phyloP scores from a whole-genome alignment of 495 filamentous ascomycete species.

The Hypoxylon crocopeplum region DNA sequence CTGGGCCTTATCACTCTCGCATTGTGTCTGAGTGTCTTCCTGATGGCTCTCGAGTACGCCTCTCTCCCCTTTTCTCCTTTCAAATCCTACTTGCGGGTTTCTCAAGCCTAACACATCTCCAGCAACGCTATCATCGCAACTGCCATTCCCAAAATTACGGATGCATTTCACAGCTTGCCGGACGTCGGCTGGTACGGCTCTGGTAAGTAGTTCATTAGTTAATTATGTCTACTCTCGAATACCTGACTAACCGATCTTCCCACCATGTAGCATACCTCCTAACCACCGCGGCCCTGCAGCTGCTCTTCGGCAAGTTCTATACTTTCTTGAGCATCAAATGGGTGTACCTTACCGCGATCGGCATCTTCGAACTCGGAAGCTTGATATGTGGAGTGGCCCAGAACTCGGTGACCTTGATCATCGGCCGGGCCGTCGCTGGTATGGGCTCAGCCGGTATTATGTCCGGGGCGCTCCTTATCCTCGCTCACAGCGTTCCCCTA shows the following conservation, averaged over 20 bases:
- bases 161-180: slow-evolving; percentile 74
- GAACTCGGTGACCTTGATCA: slow-evolving; percentile 72
- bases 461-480: slow-evolving; percentile 79
- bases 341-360: not conserved
- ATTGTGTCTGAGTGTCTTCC: slow-evolving; percentile 61
- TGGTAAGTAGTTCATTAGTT: no score
- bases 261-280: slow-evolving; percentile 67
- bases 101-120: not conserved
- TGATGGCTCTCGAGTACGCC: slow-evolving; percentile 56
- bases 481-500: slow-evolving; percentile 76
- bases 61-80: slow-evolving; percentile 23
- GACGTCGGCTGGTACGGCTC: slow-evolving; percentile 87
- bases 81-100: not conserved
- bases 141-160: slow-evolving; percentile 83
- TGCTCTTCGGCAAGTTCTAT: slow-evolving; percentile 55
- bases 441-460: slow-evolving; percentile 72
- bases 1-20: slow-evolving; percentile 56
- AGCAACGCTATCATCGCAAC: slow-evolving; percentile 74
- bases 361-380: slow-evolving; percentile 83
- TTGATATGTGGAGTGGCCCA: slow-evolving; percentile 80
- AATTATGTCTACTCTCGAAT: no score
- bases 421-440: slow-evolving; percentile 84
- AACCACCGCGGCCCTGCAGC: slow-evolving; percentile 58
- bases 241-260: no score
- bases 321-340: slow-evolving; percentile 12